These are phyloP conservation scores for Antitrichia curtipendula DNA, from an alignment of 225 moss, liverwort and hornwort genomes.

Conservation along the genomic window DNA sequence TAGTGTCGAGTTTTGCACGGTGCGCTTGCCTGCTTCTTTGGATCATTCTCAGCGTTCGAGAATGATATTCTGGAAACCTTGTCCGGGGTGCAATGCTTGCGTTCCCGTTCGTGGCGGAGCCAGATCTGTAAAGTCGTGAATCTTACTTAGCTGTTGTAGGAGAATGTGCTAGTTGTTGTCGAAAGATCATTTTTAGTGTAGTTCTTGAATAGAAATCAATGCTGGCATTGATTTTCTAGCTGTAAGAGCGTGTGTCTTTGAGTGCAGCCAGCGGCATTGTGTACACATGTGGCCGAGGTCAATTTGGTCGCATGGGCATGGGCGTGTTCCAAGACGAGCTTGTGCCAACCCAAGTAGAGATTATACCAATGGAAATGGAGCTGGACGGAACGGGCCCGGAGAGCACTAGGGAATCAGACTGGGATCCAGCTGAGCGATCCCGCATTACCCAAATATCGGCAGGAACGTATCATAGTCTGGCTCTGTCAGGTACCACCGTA, in stretches of 20 bases:
- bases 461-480: slow-evolving; percentile 40
- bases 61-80: background rate
- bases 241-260: background rate
- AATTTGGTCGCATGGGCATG: slow-evolving; percentile 28
- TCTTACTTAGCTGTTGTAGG: background rate
- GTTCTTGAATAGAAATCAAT: background rate
- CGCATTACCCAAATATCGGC: slow-evolving; percentile 13
- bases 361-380: background rate
- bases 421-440: background rate
- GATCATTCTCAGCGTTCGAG: background rate
- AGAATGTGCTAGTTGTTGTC: background rate
- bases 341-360: slow-evolving; percentile 25
- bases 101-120: background rate
- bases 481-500: slow-evolving; percentile 15
- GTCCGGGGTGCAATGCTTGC: background rate
- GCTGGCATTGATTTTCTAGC: background rate
- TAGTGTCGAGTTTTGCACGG: background rate
- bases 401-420: background rate
- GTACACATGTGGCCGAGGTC: slow-evolving; percentile 45
- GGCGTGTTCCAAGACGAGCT: slow-evolving; percentile 38
- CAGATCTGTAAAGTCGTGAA: background rate
- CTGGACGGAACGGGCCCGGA: background rate
- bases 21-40: background rate
- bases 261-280: slow-evolving; percentile 25
- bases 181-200: background rate